Evolutionary conservation across 2,329 filamentous ascomycete species (phyloP), one percentile per base, ranked within the genome.

Genomic region (Diplodia intermedia): DNA sequence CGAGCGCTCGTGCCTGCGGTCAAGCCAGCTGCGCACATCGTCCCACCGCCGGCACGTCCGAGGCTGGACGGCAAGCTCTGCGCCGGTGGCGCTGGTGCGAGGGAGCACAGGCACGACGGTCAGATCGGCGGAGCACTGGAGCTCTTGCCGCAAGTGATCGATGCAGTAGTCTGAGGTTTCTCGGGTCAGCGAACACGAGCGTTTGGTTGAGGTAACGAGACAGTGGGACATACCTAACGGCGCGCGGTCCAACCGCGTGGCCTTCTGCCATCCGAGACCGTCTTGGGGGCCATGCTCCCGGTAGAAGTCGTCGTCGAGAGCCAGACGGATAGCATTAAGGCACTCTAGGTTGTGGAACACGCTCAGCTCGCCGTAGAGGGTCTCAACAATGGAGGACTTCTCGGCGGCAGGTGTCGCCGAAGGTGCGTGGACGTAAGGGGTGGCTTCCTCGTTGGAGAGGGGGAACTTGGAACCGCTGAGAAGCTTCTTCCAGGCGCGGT

Each of bases 101-200:
- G 49, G 36, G 14, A 49, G 36, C 50, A 68, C 11, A 9, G 66
- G 66, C 38, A 68, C 47, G 50, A 68, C 29, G 36, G 49, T 68
- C 23, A 68, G 57, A 50, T 68, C 66, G 14, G 66, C 66, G 11
- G 66, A 68, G 52, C 66, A 68, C 57, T 65, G 57, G 40, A 68
- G 38, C 2, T 60, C 40, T 31, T 68, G 66, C 15, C 66, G 57
- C 23, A 68, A 52, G 29, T 63, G 66, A 29, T 68, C 66, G 40
- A 68, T 52, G 49, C 66, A 68, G 66, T 62, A 55, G 50, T 68
- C 66, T 68, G n/a, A 31, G 8, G 14, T 11, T 36, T 9, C 33
- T 36, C 33, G 12, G 33, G 47, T 31, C 55, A 53, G 55, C 31
- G 18, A 43, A 12, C n/a, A 14, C 15, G 15, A 54, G 29, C 20